Conservation (phyloP, 495 filamentous ascomycete species). For the Astrothelium subdiscretum region DNA sequence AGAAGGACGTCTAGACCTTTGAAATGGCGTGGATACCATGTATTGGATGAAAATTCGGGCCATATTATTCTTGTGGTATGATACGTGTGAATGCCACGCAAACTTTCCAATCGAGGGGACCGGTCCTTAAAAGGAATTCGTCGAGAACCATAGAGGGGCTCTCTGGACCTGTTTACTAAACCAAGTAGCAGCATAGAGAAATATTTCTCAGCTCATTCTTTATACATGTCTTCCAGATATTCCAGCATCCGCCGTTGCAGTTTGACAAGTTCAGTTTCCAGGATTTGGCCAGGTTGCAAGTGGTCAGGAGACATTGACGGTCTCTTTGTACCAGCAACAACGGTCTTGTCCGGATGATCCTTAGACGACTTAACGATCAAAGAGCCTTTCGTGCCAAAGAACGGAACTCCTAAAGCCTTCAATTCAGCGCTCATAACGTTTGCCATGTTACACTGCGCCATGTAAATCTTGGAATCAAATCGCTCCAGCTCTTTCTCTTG, state of each 20-base stretch:
- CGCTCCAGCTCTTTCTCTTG: constrained; percentile 41
- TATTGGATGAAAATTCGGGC: too few relatives aligned
- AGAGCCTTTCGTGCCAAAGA: constrained; percentile 43
- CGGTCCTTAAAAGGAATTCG: too few relatives aligned
- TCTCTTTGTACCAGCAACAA: not conserved
- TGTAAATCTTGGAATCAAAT: constrained; percentile 52
- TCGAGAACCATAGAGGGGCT: too few relatives aligned
- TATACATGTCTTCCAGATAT: constrained; percentile 29
- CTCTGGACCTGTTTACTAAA: not conserved
- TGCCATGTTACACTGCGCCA: constrained; percentile 47
- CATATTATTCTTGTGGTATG: too few relatives aligned
- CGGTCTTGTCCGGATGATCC: not conserved
- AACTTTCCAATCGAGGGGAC: too few relatives aligned
- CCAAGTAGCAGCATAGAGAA: not conserved
- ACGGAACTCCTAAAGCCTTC: constrained; percentile 48
- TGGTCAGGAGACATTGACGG: constrained; percentile 2
- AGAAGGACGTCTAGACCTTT: too few relatives aligned
- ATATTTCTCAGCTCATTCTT: constrained; percentile 8
- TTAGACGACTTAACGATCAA: constrained; percentile 24
- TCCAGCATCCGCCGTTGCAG: constrained; percentile 50
- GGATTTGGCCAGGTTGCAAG: constrained; percentile 22
- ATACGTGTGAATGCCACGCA: too few relatives aligned
- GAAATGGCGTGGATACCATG: too few relatives aligned
- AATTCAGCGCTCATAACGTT: constrained; percentile 44
- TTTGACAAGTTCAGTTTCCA: constrained; percentile 36